Base-by-base conservation (phyloP, 2,329 filamentous ascomycete species). In the Aspergillus sp. region DNA sequence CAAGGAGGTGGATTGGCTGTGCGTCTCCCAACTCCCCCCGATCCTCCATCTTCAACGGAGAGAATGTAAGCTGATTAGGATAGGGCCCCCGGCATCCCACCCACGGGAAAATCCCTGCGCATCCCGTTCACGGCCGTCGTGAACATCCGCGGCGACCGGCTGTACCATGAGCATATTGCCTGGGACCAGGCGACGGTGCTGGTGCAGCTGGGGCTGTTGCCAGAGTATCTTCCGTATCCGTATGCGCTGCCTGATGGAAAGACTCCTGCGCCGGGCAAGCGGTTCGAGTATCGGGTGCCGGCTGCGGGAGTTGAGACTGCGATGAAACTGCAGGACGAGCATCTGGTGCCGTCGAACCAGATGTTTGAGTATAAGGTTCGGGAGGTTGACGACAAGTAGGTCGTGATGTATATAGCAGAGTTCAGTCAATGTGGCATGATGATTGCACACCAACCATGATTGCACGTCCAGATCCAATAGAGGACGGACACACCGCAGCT, bases 91-190 rank as follows among this genome's bases (percentile, higher is more conserved):
- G 83, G 83, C 0, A 71, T 87, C 1, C 82, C 82, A 2, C 81
- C 84, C 1, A 87, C 84, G 0, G 71, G 75, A 23, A 74, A 72
- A 53, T 64, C 71, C 7, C 69, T 87, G 2, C 74, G 79, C n/a
- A 76, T 88, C 5, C 85, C 87, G 0, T 82, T 88, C 55, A 87
- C 81, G 0, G 77, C 81, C 3, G 76, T 89, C 0, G 85, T 89
- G 4, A 87, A 86, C 51, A 79, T 89, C 49, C 80, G 87, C 1
- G 87, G 87, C 2, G 85, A 88, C 62, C 75, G 85, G 0, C 70
- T 89, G 0, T 88, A 83, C 58, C 85, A 88, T 57, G 87, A 89
- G 65, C 86, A 89, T 59, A 88, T 89, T 41, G 73, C 79, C 13
- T 89, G 86, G 86, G 86, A 89, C 54, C 85, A 88, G 64, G 82